phyloP scores from a whole-genome alignment of 306 rosid species.

The Gynostemma pentaphyllum region DNA sequence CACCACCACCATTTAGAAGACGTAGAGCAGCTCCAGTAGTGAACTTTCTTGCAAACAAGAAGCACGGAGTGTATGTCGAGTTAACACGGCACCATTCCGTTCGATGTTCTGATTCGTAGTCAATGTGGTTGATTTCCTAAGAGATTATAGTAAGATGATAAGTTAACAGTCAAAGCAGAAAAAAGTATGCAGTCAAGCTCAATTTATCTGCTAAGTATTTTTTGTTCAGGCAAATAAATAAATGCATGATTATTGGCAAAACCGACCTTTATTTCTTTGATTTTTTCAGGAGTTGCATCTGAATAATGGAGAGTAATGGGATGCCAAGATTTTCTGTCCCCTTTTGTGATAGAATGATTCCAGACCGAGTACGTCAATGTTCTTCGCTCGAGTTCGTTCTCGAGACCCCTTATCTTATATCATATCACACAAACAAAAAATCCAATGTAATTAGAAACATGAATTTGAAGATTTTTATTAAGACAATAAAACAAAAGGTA shows the following conservation, averaged over 20 bases:
- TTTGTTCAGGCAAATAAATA: not conserved
- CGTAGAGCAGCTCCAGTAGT: conserved; percentile 12
- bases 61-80: conserved; percentile 10
- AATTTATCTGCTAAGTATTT: not conserved
- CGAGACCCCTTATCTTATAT: conserved; percentile 16
- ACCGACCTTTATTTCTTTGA: conserved; percentile 20
- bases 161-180: not conserved
- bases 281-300: conserved; percentile 12
- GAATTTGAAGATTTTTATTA: no score
- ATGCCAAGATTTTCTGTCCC: conserved; percentile 23
- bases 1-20: conserved; percentile 4
- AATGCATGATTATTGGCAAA: not conserved
- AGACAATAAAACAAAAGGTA: not conserved
- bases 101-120: conserved; percentile 13
- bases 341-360: conserved; percentile 14
- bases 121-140: conserved; percentile 19
- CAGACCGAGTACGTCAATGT: conserved; percentile 22
- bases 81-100: conserved; percentile 10
- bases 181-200: no score
- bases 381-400: conserved; percentile 19
- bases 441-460: no score
- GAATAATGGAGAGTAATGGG: conserved; percentile 14
- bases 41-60: conserved; percentile 28
- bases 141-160: not conserved
- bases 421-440: not conserved